A percentile compares a stretch with the other conserved stretches of the same genome.
Conservation (phyloP, 2,329 filamentous ascomycete species). For the Cercospora sp. region DNA sequence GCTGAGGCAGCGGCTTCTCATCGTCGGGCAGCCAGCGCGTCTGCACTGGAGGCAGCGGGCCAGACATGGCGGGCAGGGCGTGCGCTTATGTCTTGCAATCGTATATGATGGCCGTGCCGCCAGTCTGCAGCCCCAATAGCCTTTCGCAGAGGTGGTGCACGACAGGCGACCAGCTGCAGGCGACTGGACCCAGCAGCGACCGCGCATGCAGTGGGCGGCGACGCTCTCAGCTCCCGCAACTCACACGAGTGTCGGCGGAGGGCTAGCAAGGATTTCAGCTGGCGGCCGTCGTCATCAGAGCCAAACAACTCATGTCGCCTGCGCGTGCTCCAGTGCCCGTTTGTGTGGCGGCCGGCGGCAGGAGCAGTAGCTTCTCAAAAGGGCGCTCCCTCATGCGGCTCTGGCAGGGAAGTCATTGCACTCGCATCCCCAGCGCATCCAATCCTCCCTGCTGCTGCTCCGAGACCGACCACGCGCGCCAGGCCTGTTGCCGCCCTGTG, state of each 20-base stretch:
- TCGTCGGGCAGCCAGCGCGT: constrained; percentile 13
- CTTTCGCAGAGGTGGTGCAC: background rate
- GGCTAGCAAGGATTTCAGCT: background rate
- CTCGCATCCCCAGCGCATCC: background rate
- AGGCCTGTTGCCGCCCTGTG: background rate
- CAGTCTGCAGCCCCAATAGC: background rate
- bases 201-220: background rate
- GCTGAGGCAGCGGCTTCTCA: constrained; percentile 41
- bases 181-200: background rate
- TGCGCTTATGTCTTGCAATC: background rate
- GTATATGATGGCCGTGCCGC: background rate
- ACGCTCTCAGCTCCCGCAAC: background rate
- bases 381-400: background rate
- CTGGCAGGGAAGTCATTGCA: background rate
- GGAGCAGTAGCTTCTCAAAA: background rate
- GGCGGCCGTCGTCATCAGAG: background rate
- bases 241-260: background rate
- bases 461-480: background rate
- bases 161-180: background rate
- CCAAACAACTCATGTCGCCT: background rate
- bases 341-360: background rate
- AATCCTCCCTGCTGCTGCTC: background rate
- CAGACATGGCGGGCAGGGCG: constrained; percentile 7
- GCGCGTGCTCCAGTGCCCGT: background rate
- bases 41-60: constrained; percentile 20